phyloP scores from a whole-genome alignment of 371 early-diverging fungal species.

The Conidiobolus incongruus region DNA sequence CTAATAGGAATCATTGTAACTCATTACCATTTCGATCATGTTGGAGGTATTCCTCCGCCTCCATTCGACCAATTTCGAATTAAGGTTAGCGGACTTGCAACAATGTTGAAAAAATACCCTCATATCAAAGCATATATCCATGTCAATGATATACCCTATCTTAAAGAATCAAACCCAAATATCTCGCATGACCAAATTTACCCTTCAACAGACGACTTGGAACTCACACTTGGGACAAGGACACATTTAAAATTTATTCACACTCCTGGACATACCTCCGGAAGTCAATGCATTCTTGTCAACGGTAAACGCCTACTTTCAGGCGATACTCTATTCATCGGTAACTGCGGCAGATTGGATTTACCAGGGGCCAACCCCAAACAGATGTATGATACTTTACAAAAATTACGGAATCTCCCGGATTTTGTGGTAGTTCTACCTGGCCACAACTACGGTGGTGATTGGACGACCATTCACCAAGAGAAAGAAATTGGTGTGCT shows the following conservation, averaged over 20 bases:
- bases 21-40: slow-evolving; percentile 72
- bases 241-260: slow-evolving; percentile 42
- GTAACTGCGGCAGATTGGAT: slow-evolving; percentile 56
- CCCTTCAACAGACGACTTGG: slow-evolving; percentile 31
- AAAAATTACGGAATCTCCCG: slow-evolving; percentile 25
- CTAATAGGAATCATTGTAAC: slow-evolving; percentile 51
- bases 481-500: slow-evolving; percentile 21
- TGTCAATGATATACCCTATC: slow-evolving; percentile 43
- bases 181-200: slow-evolving; percentile 29
- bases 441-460: slow-evolving; percentile 66
- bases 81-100: slow-evolving; percentile 49
- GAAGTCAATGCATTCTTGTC: slow-evolving; percentile 57
- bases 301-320: slow-evolving; percentile 48
- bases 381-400: slow-evolving; percentile 40
- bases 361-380: slow-evolving; percentile 38
- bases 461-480: slow-evolving; percentile 44
- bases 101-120: slow-evolving; percentile 39
- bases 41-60: slow-evolving; percentile 47
- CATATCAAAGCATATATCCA: slow-evolving; percentile 48
- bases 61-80: slow-evolving; percentile 57
- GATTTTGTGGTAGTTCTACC: slow-evolving; percentile 59
- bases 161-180: slow-evolving; percentile 38
- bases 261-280: slow-evolving; percentile 79
- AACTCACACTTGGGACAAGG: slow-evolving; percentile 21
- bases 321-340: slow-evolving; percentile 67